Percentiles rank a stretch among this genome's conserved stretches.
phyloP scores from a whole-genome alignment of 148 eudicot genomes.

The Pouteria glomerata region DNA sequence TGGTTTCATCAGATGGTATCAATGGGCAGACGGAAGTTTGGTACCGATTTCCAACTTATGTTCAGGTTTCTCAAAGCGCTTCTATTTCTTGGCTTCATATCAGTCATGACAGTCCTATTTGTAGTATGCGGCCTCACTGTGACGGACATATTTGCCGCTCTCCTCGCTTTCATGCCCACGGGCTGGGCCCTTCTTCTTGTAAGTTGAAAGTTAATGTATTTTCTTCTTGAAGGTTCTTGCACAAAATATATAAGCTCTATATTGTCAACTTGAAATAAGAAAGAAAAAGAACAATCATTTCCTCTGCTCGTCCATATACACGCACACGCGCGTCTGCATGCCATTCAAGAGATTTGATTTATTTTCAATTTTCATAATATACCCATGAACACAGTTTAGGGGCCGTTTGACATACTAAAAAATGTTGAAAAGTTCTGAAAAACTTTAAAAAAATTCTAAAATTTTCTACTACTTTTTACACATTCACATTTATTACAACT shows the following conservation, averaged over 20 bases:
- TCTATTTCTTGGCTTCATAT: constrained; percentile 79
- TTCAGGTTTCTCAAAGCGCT: constrained; percentile 96
- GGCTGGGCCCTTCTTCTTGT: constrained; percentile 96
- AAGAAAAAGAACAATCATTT: neutral
- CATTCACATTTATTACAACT: no score
- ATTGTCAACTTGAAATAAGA: neutral
- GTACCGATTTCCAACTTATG: constrained; percentile 98
- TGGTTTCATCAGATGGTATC: constrained; percentile 79
- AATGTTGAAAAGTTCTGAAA: no score
- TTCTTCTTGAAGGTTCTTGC: neutral
- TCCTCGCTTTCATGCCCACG: constrained; percentile 88
- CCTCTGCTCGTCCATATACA: no score
- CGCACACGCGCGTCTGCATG: no score
- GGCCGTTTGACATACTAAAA: no score
- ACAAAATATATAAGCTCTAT: neutral
- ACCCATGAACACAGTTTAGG: no score
- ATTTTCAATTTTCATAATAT: neutral
- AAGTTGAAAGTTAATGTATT: constrained; percentile 19
- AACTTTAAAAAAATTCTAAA: no score
- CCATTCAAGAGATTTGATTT: no score
- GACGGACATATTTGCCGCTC: constrained; percentile 69
- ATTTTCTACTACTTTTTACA: no score
- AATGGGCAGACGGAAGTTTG: constrained; percentile 90
- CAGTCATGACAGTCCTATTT: constrained; percentile 85
- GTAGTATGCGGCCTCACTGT: constrained; percentile 67